Conservation (phyloP, 1,284 basidiomycete genomes). For the Polyporus tsugae region DNA sequence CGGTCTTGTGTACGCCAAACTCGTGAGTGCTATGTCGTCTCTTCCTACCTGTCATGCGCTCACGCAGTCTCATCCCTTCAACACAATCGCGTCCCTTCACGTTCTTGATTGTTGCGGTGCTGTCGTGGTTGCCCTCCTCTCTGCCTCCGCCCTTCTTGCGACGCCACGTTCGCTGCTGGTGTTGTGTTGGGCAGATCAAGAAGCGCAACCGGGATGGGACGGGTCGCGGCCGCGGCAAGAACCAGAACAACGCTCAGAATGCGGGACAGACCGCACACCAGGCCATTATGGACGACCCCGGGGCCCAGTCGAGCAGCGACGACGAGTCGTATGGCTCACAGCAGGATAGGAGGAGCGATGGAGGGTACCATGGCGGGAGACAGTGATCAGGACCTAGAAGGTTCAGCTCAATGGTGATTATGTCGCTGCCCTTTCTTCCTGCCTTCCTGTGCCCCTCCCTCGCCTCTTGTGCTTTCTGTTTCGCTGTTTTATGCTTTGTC, state of each 20-base stretch:
- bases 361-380: slow-evolving; percentile 37
- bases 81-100: slow-evolving; percentile 1
- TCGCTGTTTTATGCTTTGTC: slow-evolving; percentile 13
- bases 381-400: background rate
- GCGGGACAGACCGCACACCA: slow-evolving; percentile 22
- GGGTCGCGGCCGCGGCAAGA: slow-evolving; percentile 33
- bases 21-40: slow-evolving; percentile 54
- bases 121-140: slow-evolving; percentile 6
- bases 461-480: slow-evolving; percentile 16
- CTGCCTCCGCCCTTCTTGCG: slow-evolving; percentile 1
- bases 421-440: background rate
- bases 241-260: slow-evolving; percentile 19
- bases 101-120: background rate
- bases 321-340: slow-evolving; percentile 47
- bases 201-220: slow-evolving; percentile 46
- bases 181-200: slow-evolving; percentile 42
- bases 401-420: slow-evolving; percentile 9
- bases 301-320: slow-evolving; percentile 42
- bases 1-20: slow-evolving; percentile 80
- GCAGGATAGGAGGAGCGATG: slow-evolving; percentile 44
- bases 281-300: slow-evolving; percentile 35
- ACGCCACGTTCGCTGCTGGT: background rate
- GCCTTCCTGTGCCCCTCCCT: background rate
- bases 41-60: slow-evolving; percentile 2
- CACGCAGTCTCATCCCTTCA: slow-evolving; percentile 1